These are phyloP conservation scores for Rhizopus arrhizus DNA, from an alignment of 371 early-diverging fungal genomes.

Conservation along the genomic window DNA sequence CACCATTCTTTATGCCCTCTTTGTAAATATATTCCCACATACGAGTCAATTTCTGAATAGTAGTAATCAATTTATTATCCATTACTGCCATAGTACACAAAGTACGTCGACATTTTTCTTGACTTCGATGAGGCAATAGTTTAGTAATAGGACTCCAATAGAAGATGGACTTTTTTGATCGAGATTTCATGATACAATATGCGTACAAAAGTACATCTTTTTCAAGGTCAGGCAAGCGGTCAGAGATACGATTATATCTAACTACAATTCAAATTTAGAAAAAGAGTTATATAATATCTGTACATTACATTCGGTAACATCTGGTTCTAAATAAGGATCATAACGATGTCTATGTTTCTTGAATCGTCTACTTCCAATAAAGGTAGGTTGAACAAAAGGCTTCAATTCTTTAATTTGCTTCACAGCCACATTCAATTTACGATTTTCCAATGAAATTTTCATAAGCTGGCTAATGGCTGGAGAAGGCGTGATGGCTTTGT, in stretches of 20 bases:
- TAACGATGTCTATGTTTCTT: constrained; percentile 6
- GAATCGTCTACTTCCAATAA: constrained; percentile 22
- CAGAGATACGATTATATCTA: not conserved
- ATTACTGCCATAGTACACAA: not conserved
- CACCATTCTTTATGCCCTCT: constrained; percentile 12
- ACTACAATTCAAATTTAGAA: too few relatives aligned
- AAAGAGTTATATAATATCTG: not conserved
- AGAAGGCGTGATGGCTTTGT: not conserved
- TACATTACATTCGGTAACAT: not conserved
- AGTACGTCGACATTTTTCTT: constrained; percentile 15
- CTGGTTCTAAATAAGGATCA: not conserved
- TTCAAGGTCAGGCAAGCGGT: constrained; percentile 17
- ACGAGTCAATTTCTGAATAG: constrained; percentile 5
- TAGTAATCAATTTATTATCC: not conserved
- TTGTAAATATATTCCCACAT: constrained; percentile 18
- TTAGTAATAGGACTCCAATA: constrained; percentile 21
- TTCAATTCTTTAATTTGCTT: not conserved
- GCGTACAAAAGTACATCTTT: constrained; percentile 18
- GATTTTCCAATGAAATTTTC: constrained; percentile 16
- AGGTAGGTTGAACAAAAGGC: constrained; percentile 14
- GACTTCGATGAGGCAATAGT: constrained; percentile 4
- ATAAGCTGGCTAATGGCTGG: constrained; percentile 13
- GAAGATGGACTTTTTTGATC: constrained; percentile 12
- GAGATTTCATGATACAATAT: constrained; percentile 24
- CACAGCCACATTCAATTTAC: constrained; percentile 6